Evolutionary conservation across 768 basidiomycete genomes (phyloP).

Genomic region (Boletellus ananas): DNA sequence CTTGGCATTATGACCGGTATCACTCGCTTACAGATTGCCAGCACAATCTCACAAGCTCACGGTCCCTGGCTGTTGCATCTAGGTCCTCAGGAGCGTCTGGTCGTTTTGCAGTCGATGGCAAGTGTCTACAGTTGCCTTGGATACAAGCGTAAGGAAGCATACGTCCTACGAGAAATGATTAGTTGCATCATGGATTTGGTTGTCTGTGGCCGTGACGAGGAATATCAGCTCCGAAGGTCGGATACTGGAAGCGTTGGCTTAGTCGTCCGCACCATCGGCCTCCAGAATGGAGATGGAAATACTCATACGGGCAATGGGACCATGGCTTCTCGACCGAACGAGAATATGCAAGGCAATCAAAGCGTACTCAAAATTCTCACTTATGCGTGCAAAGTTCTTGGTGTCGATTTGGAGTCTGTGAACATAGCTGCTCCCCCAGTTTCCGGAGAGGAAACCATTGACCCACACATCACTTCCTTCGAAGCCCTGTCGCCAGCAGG

Average conservation of each 20-base stretch:
- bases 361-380: slow-evolving; percentile 74
- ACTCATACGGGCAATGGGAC: slow-evolving; percentile 38
- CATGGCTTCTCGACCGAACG: slow-evolving; percentile 69
- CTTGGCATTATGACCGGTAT: slow-evolving; percentile 68
- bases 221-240: slow-evolving; percentile 44
- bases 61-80: slow-evolving; percentile 87
- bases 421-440: slow-evolving; percentile 38
- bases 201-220: slow-evolving; percentile 80
- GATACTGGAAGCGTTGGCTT: slow-evolving; percentile 38
- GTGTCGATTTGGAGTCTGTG: slow-evolving; percentile 76
- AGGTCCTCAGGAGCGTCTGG: slow-evolving; percentile 69
- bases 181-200: slow-evolving; percentile 81
- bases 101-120: slow-evolving; percentile 64
- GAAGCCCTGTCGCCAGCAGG: slow-evolving; percentile 42
- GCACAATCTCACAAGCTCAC: slow-evolving; percentile 65
- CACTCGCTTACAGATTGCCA: slow-evolving; percentile 62
- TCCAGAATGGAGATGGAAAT: slow-evolving; percentile 27
- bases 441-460: slow-evolving; percentile 16
- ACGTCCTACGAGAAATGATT: slow-evolving; percentile 79
- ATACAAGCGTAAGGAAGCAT: slow-evolving; percentile 84
- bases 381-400: slow-evolving; percentile 73
- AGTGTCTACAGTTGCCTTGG: slow-evolving; percentile 78
- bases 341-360: slow-evolving; percentile 75
- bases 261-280: slow-evolving; percentile 45
- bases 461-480: slow-evolving; percentile 4